These are phyloP conservation scores for Candida railenensis DNA, from an alignment of 805 yeast genomes.

Conservation along the genomic window DNA sequence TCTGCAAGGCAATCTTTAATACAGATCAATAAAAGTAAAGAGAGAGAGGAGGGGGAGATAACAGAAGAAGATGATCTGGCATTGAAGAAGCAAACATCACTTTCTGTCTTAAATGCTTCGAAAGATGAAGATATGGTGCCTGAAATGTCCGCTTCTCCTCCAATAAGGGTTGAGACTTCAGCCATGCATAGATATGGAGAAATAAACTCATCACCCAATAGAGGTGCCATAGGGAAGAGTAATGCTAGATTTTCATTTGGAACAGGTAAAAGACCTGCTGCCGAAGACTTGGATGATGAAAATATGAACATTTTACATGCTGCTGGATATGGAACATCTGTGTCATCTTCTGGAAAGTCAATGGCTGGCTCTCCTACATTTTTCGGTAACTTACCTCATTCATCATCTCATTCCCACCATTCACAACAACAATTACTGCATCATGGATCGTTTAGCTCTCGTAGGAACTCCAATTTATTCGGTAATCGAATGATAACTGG, in stretches of 20 bases:
- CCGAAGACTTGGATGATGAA: conserved; percentile 34
- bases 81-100: not conserved
- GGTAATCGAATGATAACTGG: not conserved
- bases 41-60: no score
- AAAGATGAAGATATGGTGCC: not conserved
- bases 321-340: conserved; percentile 6
- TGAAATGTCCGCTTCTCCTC: not conserved
- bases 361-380: conserved; percentile 2
- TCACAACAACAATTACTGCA: not conserved
- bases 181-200: not conserved
- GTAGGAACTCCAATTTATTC: not conserved
- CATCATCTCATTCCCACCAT: not conserved
- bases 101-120: not conserved
- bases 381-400: not conserved
- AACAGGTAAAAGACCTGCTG: not conserved
- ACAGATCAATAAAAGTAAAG: no score
- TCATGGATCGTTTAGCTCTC: conserved; percentile 1
- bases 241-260: not conserved
- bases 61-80: not conserved
- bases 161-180: not conserved
- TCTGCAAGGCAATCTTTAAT: not conserved
- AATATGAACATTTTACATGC: conserved; percentile 20
- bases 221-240: not conserved
- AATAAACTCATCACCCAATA: not conserved
- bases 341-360: conserved; percentile 2